Conservation (phyloP, 108 stramenopile species). For the Hondaea fermentalgiana region DNA sequence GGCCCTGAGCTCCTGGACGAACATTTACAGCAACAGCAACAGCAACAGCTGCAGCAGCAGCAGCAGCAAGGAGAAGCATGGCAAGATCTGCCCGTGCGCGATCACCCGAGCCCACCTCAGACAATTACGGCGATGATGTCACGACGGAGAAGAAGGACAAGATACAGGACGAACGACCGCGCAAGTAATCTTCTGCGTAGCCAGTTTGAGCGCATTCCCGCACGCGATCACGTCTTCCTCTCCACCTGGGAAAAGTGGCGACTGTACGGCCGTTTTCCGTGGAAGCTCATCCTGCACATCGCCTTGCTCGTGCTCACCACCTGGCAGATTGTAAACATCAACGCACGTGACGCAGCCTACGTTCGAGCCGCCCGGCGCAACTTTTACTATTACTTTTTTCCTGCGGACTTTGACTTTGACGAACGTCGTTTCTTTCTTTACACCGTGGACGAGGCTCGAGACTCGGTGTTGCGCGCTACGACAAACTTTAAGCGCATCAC, state of each 20-base stretch:
- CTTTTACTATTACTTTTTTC: conserved; percentile 7
- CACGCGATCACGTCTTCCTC: background rate
- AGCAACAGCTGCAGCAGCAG: too few relatives aligned
- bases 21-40: too few relatives aligned
- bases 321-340: background rate
- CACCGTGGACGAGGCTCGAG: background rate
- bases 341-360: background rate
- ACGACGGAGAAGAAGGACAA: too few relatives aligned
- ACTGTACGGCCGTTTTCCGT: background rate
- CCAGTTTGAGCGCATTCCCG: background rate
- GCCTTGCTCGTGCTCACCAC: background rate
- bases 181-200: background rate
- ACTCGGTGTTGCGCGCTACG: background rate
- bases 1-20: too few relatives aligned
- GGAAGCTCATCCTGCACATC: background rate
- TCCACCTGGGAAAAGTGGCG: conserved; percentile 7
- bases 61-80: too few relatives aligned
- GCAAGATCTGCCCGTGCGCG: too few relatives aligned
- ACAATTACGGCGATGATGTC: too few relatives aligned
- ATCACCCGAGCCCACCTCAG: too few relatives aligned
- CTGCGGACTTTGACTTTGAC: background rate
- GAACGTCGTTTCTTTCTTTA: background rate
- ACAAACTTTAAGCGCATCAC: background rate
- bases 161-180: too few relatives aligned
- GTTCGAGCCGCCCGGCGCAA: background rate